Conservation (phyloP, 768 basidiomycete genomes). For the Boletus pseudo-olivaceus region DNA sequence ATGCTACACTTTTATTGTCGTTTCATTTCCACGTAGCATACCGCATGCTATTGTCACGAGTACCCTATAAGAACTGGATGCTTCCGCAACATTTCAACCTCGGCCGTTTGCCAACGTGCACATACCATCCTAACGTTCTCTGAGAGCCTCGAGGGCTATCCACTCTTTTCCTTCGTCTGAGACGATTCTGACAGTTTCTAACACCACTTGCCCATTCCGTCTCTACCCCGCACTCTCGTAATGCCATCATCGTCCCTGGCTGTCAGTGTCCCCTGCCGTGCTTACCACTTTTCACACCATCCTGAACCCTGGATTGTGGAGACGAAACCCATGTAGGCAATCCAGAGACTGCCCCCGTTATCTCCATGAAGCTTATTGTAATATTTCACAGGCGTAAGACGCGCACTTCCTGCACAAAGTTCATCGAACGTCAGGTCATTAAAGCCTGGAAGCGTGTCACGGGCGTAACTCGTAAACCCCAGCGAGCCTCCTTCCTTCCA, state of each 20-base stretch:
- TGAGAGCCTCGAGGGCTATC: slow-evolving; percentile 19
- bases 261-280: slow-evolving; percentile 7
- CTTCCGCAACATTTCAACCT: neutral
- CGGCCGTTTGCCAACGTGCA: neutral
- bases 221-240: neutral
- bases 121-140: slow-evolving; percentile 15
- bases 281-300: slow-evolving; percentile 10
- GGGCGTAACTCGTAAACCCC: slow-evolving; percentile 45
- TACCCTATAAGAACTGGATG: slow-evolving; percentile 18
- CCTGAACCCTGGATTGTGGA: slow-evolving; percentile 28
- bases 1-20: neutral
- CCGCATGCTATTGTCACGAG: slow-evolving; percentile 13
- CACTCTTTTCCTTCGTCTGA: slow-evolving; percentile 27
- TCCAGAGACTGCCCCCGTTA: neutral
- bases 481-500: slow-evolving; percentile 51
- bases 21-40: neutral
- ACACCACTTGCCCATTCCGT: neutral
- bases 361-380: neutral
- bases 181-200: slow-evolving; percentile 16
- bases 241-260: slow-evolving; percentile 10
- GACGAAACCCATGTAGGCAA: slow-evolving; percentile 22
- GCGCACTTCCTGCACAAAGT: slow-evolving; percentile 38
- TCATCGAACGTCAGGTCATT: slow-evolving; percentile 56
- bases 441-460: slow-evolving; percentile 62
- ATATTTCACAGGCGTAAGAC: slow-evolving; percentile 18